Percentiles rank a stretch among this genome's conserved stretches.
phyloP scores from a whole-genome alignment of 805 yeast genomes.

The Cyberlindnera mississippiensis region DNA sequence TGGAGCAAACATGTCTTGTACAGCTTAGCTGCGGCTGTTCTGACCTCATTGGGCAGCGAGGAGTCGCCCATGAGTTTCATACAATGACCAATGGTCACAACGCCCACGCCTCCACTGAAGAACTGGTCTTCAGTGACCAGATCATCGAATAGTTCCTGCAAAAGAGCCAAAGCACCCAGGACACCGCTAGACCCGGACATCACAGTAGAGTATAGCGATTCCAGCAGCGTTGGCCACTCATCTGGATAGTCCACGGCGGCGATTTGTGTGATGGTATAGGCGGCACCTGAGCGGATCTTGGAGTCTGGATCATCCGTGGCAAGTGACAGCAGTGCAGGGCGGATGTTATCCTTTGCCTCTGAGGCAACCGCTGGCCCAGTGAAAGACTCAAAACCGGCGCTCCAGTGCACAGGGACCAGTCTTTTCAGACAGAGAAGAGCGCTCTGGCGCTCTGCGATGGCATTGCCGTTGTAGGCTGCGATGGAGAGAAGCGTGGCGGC shows the following conservation, averaged over 20 bases:
- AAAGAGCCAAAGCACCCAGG: conserved; percentile 35
- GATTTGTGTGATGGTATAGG: conserved; percentile 77
- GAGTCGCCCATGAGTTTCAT: conserved; percentile 35
- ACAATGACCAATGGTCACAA: conserved; percentile 48
- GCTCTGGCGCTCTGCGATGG: conserved; percentile 50
- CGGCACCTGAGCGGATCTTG: conserved; percentile 61
- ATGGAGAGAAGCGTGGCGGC: conserved; percentile 40
- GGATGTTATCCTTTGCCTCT: conserved; percentile 46
- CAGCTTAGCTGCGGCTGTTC: conserved; percentile 45
- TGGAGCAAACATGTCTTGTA: conserved; percentile 51
- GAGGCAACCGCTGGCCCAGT: conserved; percentile 59
- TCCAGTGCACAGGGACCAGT: conserved; percentile 73
- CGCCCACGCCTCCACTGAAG: conserved; percentile 69
- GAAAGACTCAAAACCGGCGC: conserved; percentile 74
- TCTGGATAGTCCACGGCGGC: conserved; percentile 92
- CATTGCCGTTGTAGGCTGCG: conserved; percentile 31
- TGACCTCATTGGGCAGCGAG: conserved; percentile 34
- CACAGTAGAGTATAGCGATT: conserved; percentile 42
- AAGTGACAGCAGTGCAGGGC: conserved; percentile 48
- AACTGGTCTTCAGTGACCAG: conserved; percentile 83
- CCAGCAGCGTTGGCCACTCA: conserved; percentile 81
- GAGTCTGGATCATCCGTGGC: conserved; percentile 43
- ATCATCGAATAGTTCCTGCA: conserved; percentile 81
- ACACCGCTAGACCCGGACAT: conserved; percentile 15
- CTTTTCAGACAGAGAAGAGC: conserved; percentile 64